These are phyloP conservation scores for Cutaneotrichosporon sp. DNA, from an alignment of 1,284 basidiomycete species.

Conservation along the genomic window DNA sequence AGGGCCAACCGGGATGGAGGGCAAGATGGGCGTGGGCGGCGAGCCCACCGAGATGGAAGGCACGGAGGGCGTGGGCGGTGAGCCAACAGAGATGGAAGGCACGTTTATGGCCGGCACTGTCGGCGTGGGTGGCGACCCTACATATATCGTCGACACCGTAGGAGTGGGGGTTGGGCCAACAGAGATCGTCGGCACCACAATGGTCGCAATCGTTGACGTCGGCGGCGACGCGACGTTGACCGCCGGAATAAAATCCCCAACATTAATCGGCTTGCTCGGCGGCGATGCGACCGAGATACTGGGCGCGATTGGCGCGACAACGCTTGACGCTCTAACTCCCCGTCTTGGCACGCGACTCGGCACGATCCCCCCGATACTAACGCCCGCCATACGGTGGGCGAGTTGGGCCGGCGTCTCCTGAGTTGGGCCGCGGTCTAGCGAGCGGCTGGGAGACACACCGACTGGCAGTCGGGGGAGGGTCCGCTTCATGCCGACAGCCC, in stretches of 20 bases:
- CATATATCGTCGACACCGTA: too few relatives aligned
- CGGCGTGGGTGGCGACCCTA: too few relatives aligned
- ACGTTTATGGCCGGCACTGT: not conserved
- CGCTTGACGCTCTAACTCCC: not conserved
- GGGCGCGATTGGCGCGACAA: too few relatives aligned
- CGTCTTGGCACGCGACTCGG: slow-evolving; percentile 3
- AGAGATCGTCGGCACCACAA: not conserved
- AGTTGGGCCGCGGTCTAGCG: slow-evolving; percentile 40
- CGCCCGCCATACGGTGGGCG: slow-evolving; percentile 17
- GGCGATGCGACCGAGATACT: too few relatives aligned
- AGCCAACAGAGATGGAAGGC: not conserved
- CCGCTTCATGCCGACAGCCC: slow-evolving; percentile 33
- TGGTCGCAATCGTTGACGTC: not conserved
- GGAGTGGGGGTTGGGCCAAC: not conserved
- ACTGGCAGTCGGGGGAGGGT: slow-evolving; percentile 47
- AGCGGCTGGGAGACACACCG: slow-evolving; percentile 39
- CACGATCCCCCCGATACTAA: slow-evolving; percentile 13
- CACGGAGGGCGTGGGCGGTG: not conserved
- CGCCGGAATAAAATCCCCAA: not conserved
- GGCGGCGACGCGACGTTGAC: slow-evolving; percentile 2
- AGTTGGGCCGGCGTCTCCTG: slow-evolving; percentile 17
- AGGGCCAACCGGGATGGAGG: not conserved
- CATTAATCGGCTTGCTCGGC: not conserved
- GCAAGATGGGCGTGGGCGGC: not conserved
- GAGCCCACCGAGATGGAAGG: not conserved